Conservation (phyloP, 768 basidiomycete species). For the Leccinellum albellum region DNA sequence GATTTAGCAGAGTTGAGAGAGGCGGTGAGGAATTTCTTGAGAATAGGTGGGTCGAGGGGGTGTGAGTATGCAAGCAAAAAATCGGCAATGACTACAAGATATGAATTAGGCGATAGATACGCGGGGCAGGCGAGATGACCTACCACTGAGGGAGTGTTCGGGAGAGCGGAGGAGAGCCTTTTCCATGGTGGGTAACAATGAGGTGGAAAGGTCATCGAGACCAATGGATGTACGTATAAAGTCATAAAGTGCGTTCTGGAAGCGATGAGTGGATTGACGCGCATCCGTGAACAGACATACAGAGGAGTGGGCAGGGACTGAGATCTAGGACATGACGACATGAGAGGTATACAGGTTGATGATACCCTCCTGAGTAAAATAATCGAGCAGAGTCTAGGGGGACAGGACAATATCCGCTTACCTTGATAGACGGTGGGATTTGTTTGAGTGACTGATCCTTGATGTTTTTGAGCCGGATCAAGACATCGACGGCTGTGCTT, state of each 20-base stretch:
- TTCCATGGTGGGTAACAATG: slow-evolving; percentile 70
- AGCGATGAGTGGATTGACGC: slow-evolving; percentile 7
- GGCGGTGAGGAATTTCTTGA: slow-evolving; percentile 56
- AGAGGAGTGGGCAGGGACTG: slow-evolving; percentile 54
- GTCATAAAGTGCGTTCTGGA: slow-evolving; percentile 52
- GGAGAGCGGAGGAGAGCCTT: slow-evolving; percentile 80
- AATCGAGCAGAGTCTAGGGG: background rate
- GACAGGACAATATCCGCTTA: slow-evolving; percentile 12
- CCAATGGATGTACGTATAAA: slow-evolving; percentile 56
- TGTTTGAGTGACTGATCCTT: slow-evolving; percentile 40
- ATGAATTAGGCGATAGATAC: background rate
- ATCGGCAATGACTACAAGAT: slow-evolving; percentile 46
- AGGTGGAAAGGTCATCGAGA: slow-evolving; percentile 46
- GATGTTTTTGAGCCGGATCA: slow-evolving; percentile 60
- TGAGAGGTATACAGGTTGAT: slow-evolving; percentile 54
- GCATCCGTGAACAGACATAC: slow-evolving; percentile 36
- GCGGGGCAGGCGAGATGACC: slow-evolving; percentile 14
- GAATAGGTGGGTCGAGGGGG: slow-evolving; percentile 43
- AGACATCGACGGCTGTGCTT: slow-evolving; percentile 67
- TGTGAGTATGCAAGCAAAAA: slow-evolving; percentile 56
- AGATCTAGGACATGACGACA: slow-evolving; percentile 64
- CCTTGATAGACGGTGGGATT: slow-evolving; percentile 47
- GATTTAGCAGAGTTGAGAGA: slow-evolving; percentile 72
- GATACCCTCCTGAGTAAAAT: slow-evolving; percentile 47
- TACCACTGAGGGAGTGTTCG: slow-evolving; percentile 68